These are phyloP conservation scores for Metarhizium brunneum DNA, from an alignment of 2,329 filamentous ascomycete species.

Conservation along the genomic window DNA sequence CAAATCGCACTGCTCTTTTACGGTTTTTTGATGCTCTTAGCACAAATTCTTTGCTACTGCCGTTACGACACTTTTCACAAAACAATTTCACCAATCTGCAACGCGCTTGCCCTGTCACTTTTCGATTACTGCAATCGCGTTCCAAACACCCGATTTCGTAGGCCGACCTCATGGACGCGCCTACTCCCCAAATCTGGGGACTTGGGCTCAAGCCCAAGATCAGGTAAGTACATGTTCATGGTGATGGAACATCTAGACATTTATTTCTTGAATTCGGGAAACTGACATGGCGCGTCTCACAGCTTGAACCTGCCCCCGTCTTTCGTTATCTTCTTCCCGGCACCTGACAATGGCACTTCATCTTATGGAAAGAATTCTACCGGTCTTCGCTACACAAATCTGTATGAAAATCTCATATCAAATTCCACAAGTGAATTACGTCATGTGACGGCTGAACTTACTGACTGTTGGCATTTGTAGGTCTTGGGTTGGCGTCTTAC, in stretches of 20 bases:
- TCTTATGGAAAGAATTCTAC: not conserved
- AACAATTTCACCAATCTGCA: not conserved
- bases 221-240: conserved; percentile 6
- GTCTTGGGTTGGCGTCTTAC: conserved; percentile 13
- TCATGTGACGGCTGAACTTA: not conserved
- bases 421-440: not conserved
- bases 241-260: not conserved
- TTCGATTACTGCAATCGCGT: conserved; percentile 5
- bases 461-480: conserved; percentile 7
- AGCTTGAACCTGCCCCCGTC: conserved; percentile 15
- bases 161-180: conserved; percentile 10
- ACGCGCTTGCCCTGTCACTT: conserved; percentile 5
- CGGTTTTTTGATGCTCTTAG: conserved; percentile 3
- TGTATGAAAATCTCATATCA: not conserved
- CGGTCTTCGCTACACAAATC: not conserved
- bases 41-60: not conserved
- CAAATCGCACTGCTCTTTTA: not conserved
- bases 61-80: conserved; percentile 1
- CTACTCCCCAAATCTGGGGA: conserved; percentile 9
- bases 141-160: not conserved
- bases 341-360: conserved; percentile 3
- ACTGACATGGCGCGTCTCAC: conserved; percentile 10
- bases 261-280: not conserved
- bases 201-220: conserved; percentile 7
- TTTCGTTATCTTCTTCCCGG: conserved; percentile 19